phyloP scores from a whole-genome alignment of 257 asterid species.

The Schizonepeta tenuifolia region DNA sequence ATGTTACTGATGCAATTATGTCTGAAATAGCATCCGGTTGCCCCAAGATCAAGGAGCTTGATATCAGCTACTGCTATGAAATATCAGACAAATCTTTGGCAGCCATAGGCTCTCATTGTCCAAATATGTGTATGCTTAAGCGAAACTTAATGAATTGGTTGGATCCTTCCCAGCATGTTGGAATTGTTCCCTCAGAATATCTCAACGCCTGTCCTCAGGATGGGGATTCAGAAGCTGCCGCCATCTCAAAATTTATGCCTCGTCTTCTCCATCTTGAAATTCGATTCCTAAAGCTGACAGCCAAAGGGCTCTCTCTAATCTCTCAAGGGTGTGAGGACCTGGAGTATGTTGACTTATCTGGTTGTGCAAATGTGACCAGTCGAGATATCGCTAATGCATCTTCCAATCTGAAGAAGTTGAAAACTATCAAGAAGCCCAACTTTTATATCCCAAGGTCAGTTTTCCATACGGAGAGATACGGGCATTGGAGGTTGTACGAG shows the following conservation, averaged over 20 bases:
- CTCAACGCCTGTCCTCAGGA: constrained; percentile 80
- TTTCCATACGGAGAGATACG: constrained; percentile 67
- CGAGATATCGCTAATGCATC: constrained; percentile 62
- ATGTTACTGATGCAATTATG: constrained; percentile 59
- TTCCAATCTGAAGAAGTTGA: constrained; percentile 60
- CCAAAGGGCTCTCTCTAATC: constrained; percentile 66
- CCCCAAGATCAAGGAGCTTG: constrained; percentile 74
- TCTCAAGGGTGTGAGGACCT: constrained; percentile 67
- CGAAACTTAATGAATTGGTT: constrained; percentile 79
- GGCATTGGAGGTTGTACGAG: constrained; percentile 83
- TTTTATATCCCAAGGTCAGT: constrained; percentile 69
- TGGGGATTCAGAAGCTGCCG: constrained; percentile 82
- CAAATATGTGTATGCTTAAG: constrained; percentile 47
- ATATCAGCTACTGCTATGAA: constrained; percentile 83
- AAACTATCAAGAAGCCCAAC: constrained; percentile 65
- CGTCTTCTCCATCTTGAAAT: constrained; percentile 72
- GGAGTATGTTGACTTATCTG: constrained; percentile 70
- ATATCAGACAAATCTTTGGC: constrained; percentile 70
- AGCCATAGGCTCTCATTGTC: constrained; percentile 57
- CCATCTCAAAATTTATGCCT: constrained; percentile 75
- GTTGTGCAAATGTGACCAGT: constrained; percentile 69
- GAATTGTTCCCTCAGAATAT: constrained; percentile 64
- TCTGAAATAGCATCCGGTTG: constrained; percentile 60
- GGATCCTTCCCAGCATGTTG: constrained; percentile 66
- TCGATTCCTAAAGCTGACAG: constrained; percentile 63